A percentile compares a stretch with the other conserved stretches of the same genome.
These are phyloP conservation scores for Hippophae tibetana DNA, from an alignment of 306 rosid species.

Conservation along the genomic window DNA sequence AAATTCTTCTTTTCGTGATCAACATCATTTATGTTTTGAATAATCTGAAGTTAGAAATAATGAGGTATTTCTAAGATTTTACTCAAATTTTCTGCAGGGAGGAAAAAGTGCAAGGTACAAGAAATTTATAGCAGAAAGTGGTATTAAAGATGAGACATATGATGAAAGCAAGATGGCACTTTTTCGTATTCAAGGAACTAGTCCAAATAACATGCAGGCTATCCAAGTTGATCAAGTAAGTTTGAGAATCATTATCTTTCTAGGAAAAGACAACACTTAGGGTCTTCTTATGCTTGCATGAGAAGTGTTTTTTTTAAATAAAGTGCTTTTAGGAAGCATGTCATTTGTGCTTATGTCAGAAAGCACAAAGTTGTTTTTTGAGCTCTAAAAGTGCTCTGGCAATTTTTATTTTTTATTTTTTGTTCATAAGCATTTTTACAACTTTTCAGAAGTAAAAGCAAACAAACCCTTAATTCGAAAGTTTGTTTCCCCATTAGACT, in stretches of 20 bases:
- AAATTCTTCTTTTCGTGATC: slow-evolving; percentile 1
- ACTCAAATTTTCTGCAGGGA: slow-evolving; percentile 41
- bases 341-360: too few relatives aligned
- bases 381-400: too few relatives aligned
- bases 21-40: slow-evolving; percentile 11
- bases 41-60: slow-evolving; percentile 1
- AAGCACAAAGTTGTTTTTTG: too few relatives aligned
- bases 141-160: slow-evolving; percentile 50
- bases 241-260: slow-evolving; percentile 9
- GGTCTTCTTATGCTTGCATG: too few relatives aligned
- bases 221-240: slow-evolving; percentile 82
- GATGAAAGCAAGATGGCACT: slow-evolving; percentile 54
- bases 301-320: too few relatives aligned
- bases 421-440: too few relatives aligned
- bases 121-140: slow-evolving; percentile 45
- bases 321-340: too few relatives aligned
- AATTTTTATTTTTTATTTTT: too few relatives aligned
- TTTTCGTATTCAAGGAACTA: slow-evolving; percentile 81
- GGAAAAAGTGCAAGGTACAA: slow-evolving; percentile 66
- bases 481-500: too few relatives aligned
- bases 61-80: slow-evolving; percentile 4
- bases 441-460: too few relatives aligned
- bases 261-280: neutral
- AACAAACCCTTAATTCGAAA: too few relatives aligned
- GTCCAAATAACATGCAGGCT: slow-evolving; percentile 73